phyloP scores from a whole-genome alignment of 2,329 filamentous ascomycete species.

The Leptographium procerum region DNA sequence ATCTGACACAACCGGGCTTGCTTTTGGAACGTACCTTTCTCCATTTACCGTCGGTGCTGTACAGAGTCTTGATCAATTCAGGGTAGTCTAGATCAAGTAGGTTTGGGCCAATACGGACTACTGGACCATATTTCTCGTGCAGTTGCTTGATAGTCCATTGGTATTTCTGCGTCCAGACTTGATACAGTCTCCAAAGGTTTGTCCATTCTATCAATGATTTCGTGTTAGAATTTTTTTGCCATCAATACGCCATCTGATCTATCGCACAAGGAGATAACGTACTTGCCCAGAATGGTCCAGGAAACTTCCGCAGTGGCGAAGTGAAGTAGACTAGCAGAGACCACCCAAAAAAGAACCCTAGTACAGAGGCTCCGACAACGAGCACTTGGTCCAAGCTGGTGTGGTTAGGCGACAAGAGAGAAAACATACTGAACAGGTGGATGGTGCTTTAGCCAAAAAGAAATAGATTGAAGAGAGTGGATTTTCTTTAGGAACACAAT shows the following conservation, averaged over 20 bases:
- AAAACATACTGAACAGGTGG: neutral
- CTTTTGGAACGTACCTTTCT: neutral
- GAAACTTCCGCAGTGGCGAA: conserved; percentile 12
- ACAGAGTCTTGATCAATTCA: conserved; percentile 24
- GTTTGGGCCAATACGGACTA: conserved; percentile 29
- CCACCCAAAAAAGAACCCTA: neutral
- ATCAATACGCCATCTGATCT: neutral
- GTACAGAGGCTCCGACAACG: neutral
- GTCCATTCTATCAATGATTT: conserved; percentile 17
- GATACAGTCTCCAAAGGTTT: neutral
- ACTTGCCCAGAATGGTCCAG: conserved; percentile 13
- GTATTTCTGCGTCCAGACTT: conserved; percentile 13
- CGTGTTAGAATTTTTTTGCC: neutral
- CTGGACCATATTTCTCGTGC: conserved; percentile 21
- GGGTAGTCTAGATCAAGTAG: conserved; percentile 25
- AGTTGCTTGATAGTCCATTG: conserved; percentile 17
- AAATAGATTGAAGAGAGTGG: neutral
- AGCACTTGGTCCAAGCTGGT: neutral
- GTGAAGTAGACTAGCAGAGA: conserved; percentile 3
- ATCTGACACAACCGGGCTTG: conserved; percentile 11
- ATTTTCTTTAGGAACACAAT: neutral
- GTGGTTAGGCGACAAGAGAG: neutral
- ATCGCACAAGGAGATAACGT: neutral
- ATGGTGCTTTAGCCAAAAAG: neutral
- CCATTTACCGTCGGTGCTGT: conserved; percentile 19